These are phyloP conservation scores for Pleurotus cornucopiae DNA, from an alignment of 768 basidiomycete species.

Conservation along the genomic window DNA sequence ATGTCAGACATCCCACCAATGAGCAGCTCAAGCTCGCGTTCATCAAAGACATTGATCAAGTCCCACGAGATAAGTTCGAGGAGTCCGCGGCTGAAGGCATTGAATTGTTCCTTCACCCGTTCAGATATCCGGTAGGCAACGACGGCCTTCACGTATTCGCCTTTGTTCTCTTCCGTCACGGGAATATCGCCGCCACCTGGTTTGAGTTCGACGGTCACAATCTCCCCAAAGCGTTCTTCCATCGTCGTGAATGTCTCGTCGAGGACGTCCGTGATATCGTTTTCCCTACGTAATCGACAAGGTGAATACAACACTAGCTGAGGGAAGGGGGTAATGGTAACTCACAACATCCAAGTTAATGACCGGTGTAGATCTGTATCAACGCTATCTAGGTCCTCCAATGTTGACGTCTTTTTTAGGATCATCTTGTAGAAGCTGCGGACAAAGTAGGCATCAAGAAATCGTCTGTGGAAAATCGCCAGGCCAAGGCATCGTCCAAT, in stretches of 20 bases:
- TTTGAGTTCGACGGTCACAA: constrained; percentile 62
- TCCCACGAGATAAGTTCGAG: constrained; percentile 81
- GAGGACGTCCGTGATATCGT: constrained; percentile 71
- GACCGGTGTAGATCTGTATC: constrained; percentile 69
- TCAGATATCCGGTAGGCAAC: constrained; percentile 81
- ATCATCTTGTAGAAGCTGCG: constrained; percentile 81
- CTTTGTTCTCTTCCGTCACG: constrained; percentile 75
- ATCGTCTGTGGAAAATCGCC: constrained; percentile 73
- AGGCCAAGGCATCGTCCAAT: constrained; percentile 72
- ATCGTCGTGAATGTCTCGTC: constrained; percentile 71
- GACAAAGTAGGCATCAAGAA: constrained; percentile 79
- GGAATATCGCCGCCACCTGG: constrained; percentile 54
- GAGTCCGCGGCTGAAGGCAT: constrained; percentile 82
- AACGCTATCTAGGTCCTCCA: constrained; percentile 66
- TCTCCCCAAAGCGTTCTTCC: constrained; percentile 74
- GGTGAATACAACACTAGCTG: not conserved
- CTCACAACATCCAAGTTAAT: constrained; percentile 72
- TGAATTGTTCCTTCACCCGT: constrained; percentile 80
- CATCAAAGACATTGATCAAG: constrained; percentile 86
- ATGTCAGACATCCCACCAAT: constrained; percentile 94
- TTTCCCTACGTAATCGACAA: constrained; percentile 41
- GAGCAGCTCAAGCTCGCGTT: constrained; percentile 82
- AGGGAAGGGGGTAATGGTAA: constrained; percentile 9
- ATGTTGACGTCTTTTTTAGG: constrained; percentile 50
- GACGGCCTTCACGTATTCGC: constrained; percentile 71